Base-by-base conservation (phyloP, 805 yeast species). In the Blastobotrys americana region DNA sequence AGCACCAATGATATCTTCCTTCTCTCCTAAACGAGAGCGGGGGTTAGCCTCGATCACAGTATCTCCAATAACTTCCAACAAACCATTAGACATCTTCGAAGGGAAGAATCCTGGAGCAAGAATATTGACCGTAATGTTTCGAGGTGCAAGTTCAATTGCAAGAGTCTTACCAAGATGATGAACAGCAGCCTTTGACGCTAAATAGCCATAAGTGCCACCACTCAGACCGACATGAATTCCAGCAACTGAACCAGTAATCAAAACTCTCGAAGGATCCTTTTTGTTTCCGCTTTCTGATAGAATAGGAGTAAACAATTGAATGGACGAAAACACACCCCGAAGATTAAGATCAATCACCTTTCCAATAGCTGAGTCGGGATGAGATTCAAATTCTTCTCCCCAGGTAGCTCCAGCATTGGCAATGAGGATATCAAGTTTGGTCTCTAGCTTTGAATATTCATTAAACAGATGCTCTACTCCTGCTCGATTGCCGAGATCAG, bases 381-480 rank as follows among this genome's bases (percentile, higher is more conserved):
- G 88, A 8, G 65, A 63, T 33, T 69, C 78, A 40, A 83, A 61
- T 9, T 75, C 75, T 1, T 77, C 80, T 16, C 88, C 89, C 89
- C 89, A 82, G 10, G 82, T 65, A 5, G 88, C 87, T 23, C 90
- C 90, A 4, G 90, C 89, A 55, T 82, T 83, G 40, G 88, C 85
- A 54, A 80, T 70, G 50, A 82, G 68, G 48, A 82, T 79, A 60
- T 82, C 78, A 31, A 82, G 70, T 54, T 70, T 67, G 10, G 55
- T 20, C 20, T 74, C 72, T 17, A 56, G 58, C 45, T 63, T 59
- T 13, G 60, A 48, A 13, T 74, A 73, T 33, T 67, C 70, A 4
- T 67, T 60, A 39, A 55, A 62, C 49, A 82, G 72, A 17, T 61
- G 51, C 43, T 66, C 62, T 41, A 72, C 70, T 6, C 82, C 83